A percentile compares a stretch with the other conserved stretches of the same genome.
Conservation (phyloP, 1,284 basidiomycete species). For the Xerocomus minutiporus region DNA sequence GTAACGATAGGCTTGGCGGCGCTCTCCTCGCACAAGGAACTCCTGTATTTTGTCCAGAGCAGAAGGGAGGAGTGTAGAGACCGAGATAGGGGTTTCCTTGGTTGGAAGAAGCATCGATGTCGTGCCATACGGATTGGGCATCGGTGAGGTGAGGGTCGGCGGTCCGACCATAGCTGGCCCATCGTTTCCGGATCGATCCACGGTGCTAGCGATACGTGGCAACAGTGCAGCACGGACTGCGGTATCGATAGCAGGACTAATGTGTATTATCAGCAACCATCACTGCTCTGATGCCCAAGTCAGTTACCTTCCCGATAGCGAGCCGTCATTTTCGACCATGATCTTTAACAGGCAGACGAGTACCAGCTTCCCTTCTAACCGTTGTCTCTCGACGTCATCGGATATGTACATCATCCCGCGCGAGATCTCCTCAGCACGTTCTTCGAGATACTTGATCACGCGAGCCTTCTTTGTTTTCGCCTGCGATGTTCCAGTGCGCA, state of each 20-base stretch:
- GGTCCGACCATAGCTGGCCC: slow-evolving; percentile 19
- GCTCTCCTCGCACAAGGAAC: slow-evolving; percentile 78
- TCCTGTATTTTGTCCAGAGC: slow-evolving; percentile 76
- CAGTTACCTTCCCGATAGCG: slow-evolving; percentile 70
- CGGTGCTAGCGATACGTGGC: slow-evolving; percentile 42
- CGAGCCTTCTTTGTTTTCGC: slow-evolving; percentile 81
- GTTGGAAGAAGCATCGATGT: slow-evolving; percentile 17
- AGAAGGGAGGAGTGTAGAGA: slow-evolving; percentile 51
- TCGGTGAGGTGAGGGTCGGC: slow-evolving; percentile 11
- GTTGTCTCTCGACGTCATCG: slow-evolving; percentile 50
- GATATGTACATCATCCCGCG: slow-evolving; percentile 72
- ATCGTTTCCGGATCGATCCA: slow-evolving; percentile 20
- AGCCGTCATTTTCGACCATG: slow-evolving; percentile 85
- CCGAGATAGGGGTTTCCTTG: slow-evolving; percentile 44
- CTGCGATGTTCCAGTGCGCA: slow-evolving; percentile 61
- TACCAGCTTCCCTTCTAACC: slow-evolving; percentile 71
- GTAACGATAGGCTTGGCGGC: slow-evolving; percentile 82
- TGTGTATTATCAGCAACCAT: slow-evolving; percentile 17
- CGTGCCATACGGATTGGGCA: slow-evolving; percentile 19
- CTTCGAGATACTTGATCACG: slow-evolving; percentile 72
- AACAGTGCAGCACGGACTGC: slow-evolving; percentile 63
- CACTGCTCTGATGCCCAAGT: background rate
- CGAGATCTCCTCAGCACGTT: slow-evolving; percentile 71
- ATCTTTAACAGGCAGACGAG: slow-evolving; percentile 73
- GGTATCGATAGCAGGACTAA: slow-evolving; percentile 67